phyloP scores from a whole-genome alignment of 352 stramenopile genomes.

The Pythium dissotocum region DNA sequence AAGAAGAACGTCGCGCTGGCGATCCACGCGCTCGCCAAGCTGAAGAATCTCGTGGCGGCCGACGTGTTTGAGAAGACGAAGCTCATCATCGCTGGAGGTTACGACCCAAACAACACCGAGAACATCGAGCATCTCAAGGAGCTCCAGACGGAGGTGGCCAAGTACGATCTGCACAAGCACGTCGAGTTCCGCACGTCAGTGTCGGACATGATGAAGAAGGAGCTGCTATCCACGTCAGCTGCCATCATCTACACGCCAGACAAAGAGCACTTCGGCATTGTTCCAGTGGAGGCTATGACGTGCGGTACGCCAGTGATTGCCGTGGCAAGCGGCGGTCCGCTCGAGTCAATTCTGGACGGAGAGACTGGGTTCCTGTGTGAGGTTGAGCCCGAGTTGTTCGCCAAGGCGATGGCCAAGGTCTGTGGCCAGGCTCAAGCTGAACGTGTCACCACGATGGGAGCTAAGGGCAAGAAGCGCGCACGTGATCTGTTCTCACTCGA shows the following conservation, averaged over 20 bases:
- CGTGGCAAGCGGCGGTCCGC: constrained; percentile 92
- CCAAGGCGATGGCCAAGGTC: constrained; percentile 58
- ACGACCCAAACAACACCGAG: constrained; percentile 95
- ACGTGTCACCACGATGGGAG: constrained; percentile 46
- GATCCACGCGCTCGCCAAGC: constrained; percentile 73
- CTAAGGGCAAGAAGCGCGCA: constrained; percentile 49
- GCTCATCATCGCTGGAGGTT: constrained; percentile 94
- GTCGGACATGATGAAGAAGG: constrained; percentile 84
- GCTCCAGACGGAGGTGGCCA: constrained; percentile 75
- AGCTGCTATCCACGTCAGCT: constrained; percentile 81
- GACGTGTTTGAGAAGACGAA: constrained; percentile 56
- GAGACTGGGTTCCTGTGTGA: constrained; percentile 85
- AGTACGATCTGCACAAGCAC: constrained; percentile 49
- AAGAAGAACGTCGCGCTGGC: constrained; percentile 97
- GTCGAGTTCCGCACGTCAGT: constrained; percentile 91
- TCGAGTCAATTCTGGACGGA: constrained; percentile 94
- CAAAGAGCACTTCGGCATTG: constrained; percentile 99
- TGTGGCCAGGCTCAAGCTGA: constrained; percentile 36
- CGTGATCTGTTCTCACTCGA: constrained; percentile 69
- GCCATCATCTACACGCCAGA: constrained; percentile 96
- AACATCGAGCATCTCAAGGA: constrained; percentile 95
- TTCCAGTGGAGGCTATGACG: constrained; percentile 98
- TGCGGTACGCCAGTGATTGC: constrained; percentile 93
- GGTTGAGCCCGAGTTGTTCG: constrained; percentile 57
- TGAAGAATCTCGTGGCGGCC: constrained; percentile 42